Evolutionary conservation across 495 filamentous ascomycete species (phyloP).

Genomic region (Thermochaetoides thermophila): DNA sequence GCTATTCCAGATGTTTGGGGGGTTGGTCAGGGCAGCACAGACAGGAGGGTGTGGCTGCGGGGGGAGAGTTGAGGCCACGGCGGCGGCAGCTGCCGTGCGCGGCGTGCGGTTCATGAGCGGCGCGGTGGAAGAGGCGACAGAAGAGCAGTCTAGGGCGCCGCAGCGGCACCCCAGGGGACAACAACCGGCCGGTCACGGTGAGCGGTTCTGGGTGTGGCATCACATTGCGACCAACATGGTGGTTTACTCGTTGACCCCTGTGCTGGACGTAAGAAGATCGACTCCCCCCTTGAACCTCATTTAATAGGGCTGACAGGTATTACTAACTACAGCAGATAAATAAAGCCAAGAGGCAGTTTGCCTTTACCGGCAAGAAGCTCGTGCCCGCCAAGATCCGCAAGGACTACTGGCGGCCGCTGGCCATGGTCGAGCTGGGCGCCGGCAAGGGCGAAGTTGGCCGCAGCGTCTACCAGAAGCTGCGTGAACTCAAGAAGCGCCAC

Average conservation of each 20-base stretch:
- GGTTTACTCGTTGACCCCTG: slow-evolving; percentile 59
- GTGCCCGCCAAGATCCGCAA: slow-evolving; percentile 64
- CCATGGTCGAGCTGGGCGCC: slow-evolving; percentile 50
- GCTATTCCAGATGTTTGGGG: no score
- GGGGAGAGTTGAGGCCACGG: no score
- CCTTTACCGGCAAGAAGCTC: slow-evolving; percentile 85
- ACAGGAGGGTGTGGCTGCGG: no score
- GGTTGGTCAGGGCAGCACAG: no score
- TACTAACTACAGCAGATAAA: slow-evolving; percentile 47
- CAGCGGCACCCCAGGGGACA: neutral
- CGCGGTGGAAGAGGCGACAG: neutral
- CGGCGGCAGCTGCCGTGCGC: neutral
- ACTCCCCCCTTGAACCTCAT: neutral
- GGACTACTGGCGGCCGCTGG: slow-evolving; percentile 82
- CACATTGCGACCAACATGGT: slow-evolving; percentile 71
- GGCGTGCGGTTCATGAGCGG: slow-evolving; percentile 6
- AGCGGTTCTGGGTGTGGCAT: slow-evolving; percentile 68
- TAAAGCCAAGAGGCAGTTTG: slow-evolving; percentile 55
- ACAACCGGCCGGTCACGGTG: slow-evolving; percentile 30
- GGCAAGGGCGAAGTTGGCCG: slow-evolving; percentile 44
- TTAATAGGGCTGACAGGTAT: neutral
- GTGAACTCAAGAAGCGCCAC: slow-evolving; percentile 64
- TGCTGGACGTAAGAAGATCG: slow-evolving; percentile 42
- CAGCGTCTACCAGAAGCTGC: slow-evolving; percentile 61
- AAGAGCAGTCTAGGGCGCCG: neutral